Evolutionary conservation across 1,284 basidiomycete genomes (phyloP).

Genomic region (Puccinia horiana): DNA sequence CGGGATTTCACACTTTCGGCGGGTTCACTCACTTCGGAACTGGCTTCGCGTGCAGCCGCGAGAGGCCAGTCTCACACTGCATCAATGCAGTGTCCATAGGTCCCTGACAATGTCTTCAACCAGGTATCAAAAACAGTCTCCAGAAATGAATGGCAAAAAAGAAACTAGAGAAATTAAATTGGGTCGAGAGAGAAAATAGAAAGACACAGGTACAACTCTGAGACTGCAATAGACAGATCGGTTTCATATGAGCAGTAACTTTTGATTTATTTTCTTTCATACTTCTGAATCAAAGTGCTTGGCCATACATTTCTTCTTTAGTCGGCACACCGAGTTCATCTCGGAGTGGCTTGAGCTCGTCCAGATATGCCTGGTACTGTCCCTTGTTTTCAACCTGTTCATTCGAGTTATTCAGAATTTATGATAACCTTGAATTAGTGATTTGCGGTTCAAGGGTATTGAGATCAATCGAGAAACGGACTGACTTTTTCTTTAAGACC

Average conservation of each 20-base stretch:
- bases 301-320: constrained; percentile 48
- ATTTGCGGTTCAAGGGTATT: too few relatives aligned
- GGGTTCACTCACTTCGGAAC: too few relatives aligned
- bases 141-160: neutral
- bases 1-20: too few relatives aligned
- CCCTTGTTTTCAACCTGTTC: constrained; percentile 85
- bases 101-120: too few relatives aligned
- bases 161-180: neutral
- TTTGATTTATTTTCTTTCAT: neutral
- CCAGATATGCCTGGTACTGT: constrained; percentile 85
- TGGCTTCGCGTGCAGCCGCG: too few relatives aligned
- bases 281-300: constrained; percentile 38
- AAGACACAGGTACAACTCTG: constrained; percentile 11
- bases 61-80: too few relatives aligned
- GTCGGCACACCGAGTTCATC: constrained; percentile 75
- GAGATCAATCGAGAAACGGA: neutral
- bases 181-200: neutral
- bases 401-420: neutral
- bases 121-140: neutral
- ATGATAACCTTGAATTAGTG: constrained; percentile 70
- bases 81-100: too few relatives aligned
- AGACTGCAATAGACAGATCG: neutral
- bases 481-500: constrained; percentile 58
- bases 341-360: constrained; percentile 78
- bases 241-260: neutral